Evolutionary conservation across 2,329 filamentous ascomycete genomes (phyloP), one percentile per base, ranked within the genome.

Genomic region (Trichophyton rubrum): DNA sequence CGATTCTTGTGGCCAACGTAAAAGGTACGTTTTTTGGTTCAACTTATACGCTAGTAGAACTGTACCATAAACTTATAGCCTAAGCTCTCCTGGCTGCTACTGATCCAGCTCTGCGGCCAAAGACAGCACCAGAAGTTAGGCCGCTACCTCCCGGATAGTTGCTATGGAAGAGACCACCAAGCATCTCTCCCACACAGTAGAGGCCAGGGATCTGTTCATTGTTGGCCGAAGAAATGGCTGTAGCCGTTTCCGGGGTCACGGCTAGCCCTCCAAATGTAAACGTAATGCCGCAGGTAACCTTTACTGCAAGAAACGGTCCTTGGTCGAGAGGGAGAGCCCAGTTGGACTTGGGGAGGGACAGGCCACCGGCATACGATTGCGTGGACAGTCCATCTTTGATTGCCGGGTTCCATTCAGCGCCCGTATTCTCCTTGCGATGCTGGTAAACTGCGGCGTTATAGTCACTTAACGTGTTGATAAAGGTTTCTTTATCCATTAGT

Each of bases 211-310:
- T 76, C n/a, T 74, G 71, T 3, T 67, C 66, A 1, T 73, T 74
- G 0, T 76, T 79, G 0, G 71, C 68, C 3, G 76, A 72, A 1
- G 74, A 76, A 13, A 85, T 68, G 0, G 86, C 79, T 2, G 74
- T 74, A 2, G 79, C 77, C 0, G 80, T 84, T 24, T 80, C 69
- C 0, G 82, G 76, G 56, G 82, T 77, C 1, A 85, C 78, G 3
- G 77, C 76, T 5, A 87, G 70, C 0, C 85, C 84, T 0, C 84
- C 85, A 71, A 87, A 88, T 0, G 85, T 87, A 65, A 87, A 88
- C 0, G 84, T 87, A 15, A 88, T 79, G 1, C 85, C 85, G 53
- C 82, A 83, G 3, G 80, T 81, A 2, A 87, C 83, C 64, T 82
- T 82, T 53, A 87, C 80, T 0, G 85, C 85, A 24, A 85, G 70